phyloP scores from a whole-genome alignment of 495 filamentous ascomycete species.

The Penicillium longicatenatum region DNA sequence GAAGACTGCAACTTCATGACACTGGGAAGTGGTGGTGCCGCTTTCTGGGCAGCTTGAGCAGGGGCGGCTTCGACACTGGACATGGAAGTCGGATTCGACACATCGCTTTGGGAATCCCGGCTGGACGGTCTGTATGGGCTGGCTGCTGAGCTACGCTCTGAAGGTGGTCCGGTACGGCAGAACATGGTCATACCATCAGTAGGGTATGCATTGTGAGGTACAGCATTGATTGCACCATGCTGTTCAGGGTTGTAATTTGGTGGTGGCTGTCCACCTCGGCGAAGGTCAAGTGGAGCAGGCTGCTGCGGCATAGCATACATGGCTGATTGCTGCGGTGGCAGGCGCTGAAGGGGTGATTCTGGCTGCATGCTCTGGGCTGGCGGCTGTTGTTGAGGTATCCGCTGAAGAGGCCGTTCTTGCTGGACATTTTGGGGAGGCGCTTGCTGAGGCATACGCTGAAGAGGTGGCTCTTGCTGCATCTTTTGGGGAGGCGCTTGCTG shows the following conservation, averaged over 20 bases:
- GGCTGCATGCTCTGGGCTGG: conserved; percentile 11
- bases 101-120: conserved; percentile 88
- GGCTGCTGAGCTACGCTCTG: conserved; percentile 77
- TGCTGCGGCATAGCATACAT: conserved; percentile 29
- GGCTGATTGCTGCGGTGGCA: background rate
- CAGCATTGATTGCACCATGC: conserved; percentile 63
- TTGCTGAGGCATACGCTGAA: conserved; percentile 1
- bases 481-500: conserved; percentile 6
- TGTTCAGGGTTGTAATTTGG: conserved; percentile 57
- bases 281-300: conserved; percentile 51
- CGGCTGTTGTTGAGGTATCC: background rate
- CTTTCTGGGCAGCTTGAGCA: conserved; percentile 7
- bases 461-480: conserved; percentile 4
- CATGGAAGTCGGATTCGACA: conserved; percentile 85
- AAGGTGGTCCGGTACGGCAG: conserved; percentile 82
- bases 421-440: conserved; percentile 4
- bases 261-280: conserved; percentile 50
- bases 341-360: background rate
- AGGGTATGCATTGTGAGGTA: conserved; percentile 93
- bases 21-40: conserved; percentile 45
- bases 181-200: conserved; percentile 99
- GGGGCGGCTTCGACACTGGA: conserved; percentile 71
- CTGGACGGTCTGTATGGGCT: conserved; percentile 79
- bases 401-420: conserved; percentile 7
- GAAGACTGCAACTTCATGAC: conserved; percentile 58